Evolutionary conservation across 2,329 filamentous ascomycete species (phyloP), one percentile per base, ranked within the genome.

Genomic region (Claviceps monticola): DNA sequence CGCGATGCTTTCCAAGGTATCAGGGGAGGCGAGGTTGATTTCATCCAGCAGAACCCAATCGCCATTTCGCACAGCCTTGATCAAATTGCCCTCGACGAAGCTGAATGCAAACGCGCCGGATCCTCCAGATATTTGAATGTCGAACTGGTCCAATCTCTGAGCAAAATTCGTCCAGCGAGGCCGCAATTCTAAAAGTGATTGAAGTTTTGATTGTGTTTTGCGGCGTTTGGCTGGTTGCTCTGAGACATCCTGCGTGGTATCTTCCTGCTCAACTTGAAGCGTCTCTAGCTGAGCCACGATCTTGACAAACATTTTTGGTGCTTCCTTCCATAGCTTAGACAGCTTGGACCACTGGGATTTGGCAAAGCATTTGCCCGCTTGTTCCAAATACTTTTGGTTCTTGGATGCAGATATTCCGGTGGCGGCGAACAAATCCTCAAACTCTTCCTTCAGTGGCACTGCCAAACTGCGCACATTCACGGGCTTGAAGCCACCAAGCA

Each of bases 21-120:
- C 94, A 0, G 93, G 84, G 0, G 91, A 91, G 5, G 93, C 93
- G 55, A 99, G 71, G 64, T 98, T 99, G 61, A 99, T 95, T 67
- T 99, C 93, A 63, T 99, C 93, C 26, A 97, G 76, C 17, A 99
- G 75, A 29, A 98, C 86, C 93, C 93, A 99, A 66, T 96, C 89
- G 7, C 93, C 93, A 62, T 96, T 95, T 42, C 91, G 79, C 23
- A 91, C 83, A n/a, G 94, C 93, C 68, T 94, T 94, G 53, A 98
- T 85, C 56, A 99, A 86, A 60, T 94, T 95, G 56, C 93, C 91
- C 67, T 98, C 93, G 0, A 97, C 80, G 62, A 98, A 98, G 0
- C 88, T 88, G 67, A 99, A 98, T 0, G 91, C 88, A 65, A 97
- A 95, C 2, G 75, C 78, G 59, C 88, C 78, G 39, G 82, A 79